Evolutionary conservation across 1,139 yeast species (phyloP), one percentile per base, ranked within the genome.

Genomic region (Entelexis paramagnoliae): DNA sequence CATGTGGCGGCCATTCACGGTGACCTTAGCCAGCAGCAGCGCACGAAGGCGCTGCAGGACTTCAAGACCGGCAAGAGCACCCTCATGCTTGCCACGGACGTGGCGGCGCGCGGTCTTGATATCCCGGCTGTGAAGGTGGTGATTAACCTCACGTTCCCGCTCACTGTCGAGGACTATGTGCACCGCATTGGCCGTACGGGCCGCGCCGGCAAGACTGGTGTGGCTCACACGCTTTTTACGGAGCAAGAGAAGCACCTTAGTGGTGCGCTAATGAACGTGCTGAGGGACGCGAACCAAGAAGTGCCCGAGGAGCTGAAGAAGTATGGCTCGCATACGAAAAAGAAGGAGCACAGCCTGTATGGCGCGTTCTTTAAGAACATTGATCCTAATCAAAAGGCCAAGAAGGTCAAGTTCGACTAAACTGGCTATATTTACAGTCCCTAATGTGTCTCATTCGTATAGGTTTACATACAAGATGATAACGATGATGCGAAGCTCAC

Each of bases 151-250:
- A 91, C 98, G 4, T 91, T 91, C 81, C 99, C 99, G 48, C 77
- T 93, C 63, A 91, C 98, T 0, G 94, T 87, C 24, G 99, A 91
- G 70, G 98, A 93, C 71, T 91, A 91, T 64, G 98, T 91, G 47
- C 98, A 91, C 68, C 80, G 98, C 71, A 91, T 91, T 61, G 98
- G 98, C 60, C 83, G 98, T 75, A 91, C 98, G 17, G 98, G 98
- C 57, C 82, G 99, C 72, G 98, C 98, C 16, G 98, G 98, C 43
- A 87, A 84, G 68, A 75, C 88, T 1, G 99, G 99, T 64, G 79
- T 80, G 58, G 95, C 99, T 19, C 94, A 89, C 65, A 91, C 98
- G 1, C 74, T 91, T 51, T 91, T 91, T 72, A 93, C 99, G 9
- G 97, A 89, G 61, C 95, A 89, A 63, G 98, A 91, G 67, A 91